Conservation (phyloP, 306 rosid genomes). For the Lotus japonicus region DNA sequence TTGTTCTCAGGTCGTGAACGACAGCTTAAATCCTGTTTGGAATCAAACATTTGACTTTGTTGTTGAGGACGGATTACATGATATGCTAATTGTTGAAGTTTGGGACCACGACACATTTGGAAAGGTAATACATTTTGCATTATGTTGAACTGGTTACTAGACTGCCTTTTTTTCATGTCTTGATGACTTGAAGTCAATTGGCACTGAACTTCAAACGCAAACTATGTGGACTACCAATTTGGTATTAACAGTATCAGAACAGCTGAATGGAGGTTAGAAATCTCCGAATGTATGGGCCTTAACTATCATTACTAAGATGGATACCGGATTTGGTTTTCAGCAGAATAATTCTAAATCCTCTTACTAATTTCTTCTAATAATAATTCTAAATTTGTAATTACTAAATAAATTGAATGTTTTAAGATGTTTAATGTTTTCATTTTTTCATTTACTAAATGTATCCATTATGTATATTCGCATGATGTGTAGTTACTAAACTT, state of each 20-base stretch:
- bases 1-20: constrained; percentile 76
- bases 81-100: constrained; percentile 83
- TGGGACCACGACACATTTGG: constrained; percentile 98
- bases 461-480: too few relatives aligned
- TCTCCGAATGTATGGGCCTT: not conserved
- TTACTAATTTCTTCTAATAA: too few relatives aligned
- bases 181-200: not conserved
- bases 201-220: not conserved
- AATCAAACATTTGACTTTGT: constrained; percentile 95
- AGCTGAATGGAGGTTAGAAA: not conserved
- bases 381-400: too few relatives aligned
- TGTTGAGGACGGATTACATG: constrained; percentile 95
- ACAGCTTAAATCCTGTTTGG: constrained; percentile 91
- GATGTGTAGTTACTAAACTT: too few relatives aligned
- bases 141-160: not conserved
- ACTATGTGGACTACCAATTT: not conserved
- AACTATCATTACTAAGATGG: too few relatives aligned
- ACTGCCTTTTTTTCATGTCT: not conserved
- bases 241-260: not conserved
- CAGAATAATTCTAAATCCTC: too few relatives aligned
- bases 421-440: too few relatives aligned
- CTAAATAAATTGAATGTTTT: too few relatives aligned
- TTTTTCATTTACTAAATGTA: too few relatives aligned
- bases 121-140: constrained; percentile 48
- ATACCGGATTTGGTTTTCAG: too few relatives aligned